A percentile compares a stretch with the other conserved stretches of the same genome.
phyloP scores from a whole-genome alignment of 352 stramenopile species.

The Phytophthora uliginosa region DNA sequence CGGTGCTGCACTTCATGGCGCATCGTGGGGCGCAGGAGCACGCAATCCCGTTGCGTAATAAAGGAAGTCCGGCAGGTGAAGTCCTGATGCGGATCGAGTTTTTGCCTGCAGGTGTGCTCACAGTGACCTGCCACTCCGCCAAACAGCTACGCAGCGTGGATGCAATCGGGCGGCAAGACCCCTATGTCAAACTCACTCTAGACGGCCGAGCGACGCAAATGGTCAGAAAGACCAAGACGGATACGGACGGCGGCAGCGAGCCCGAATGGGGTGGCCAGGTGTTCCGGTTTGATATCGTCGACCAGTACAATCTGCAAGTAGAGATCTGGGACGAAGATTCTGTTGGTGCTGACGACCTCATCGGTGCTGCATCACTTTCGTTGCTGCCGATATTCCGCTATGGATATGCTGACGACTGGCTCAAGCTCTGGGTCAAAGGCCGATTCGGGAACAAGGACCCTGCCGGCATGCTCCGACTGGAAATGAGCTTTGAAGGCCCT shows the following conservation, averaged over 20 bases:
- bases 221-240: slow-evolving; percentile 87
- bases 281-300: slow-evolving; percentile 93
- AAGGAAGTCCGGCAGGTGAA: slow-evolving; percentile 75
- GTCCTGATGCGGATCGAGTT: slow-evolving; percentile 86
- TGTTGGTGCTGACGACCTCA: slow-evolving; percentile 92
- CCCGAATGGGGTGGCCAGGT: slow-evolving; percentile 88
- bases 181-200: slow-evolving; percentile 84
- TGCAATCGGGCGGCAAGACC: slow-evolving; percentile 77
- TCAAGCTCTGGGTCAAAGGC: slow-evolving; percentile 89
- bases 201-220: slow-evolving; percentile 80
- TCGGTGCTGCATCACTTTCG: slow-evolving; percentile 86
- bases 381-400: slow-evolving; percentile 93
- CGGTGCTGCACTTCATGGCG: slow-evolving; percentile 83
- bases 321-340: slow-evolving; percentile 94
- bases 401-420: slow-evolving; percentile 89
- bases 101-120: slow-evolving; percentile 80
- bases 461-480: slow-evolving; percentile 88
- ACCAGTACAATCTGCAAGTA: slow-evolving; percentile 93
- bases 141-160: slow-evolving; percentile 82
- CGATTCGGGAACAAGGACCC: slow-evolving; percentile 90
- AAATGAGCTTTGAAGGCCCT: slow-evolving; percentile 90
- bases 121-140: slow-evolving; percentile 63
- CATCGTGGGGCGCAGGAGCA: slow-evolving; percentile 55
- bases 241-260: slow-evolving; percentile 86
- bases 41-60: slow-evolving; percentile 70